These are phyloP conservation scores for Phaeomoniella chlamydospora DNA, from an alignment of 2,329 filamentous ascomycete genomes.

Conservation along the genomic window DNA sequence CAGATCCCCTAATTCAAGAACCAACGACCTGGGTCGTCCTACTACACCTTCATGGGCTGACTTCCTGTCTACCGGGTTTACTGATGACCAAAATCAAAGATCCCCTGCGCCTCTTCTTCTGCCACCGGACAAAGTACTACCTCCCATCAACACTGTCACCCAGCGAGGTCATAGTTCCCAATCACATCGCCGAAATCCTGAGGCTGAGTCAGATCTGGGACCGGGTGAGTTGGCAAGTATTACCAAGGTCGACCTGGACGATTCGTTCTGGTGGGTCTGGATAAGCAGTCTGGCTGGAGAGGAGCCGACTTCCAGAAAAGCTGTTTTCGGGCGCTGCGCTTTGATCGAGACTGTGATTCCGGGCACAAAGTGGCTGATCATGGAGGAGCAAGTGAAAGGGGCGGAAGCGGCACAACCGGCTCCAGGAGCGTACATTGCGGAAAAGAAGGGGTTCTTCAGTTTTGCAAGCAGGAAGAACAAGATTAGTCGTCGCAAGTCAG, in stretches of 20 bases:
- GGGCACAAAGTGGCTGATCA: conserved; percentile 75
- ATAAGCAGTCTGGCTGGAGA: conserved; percentile 90
- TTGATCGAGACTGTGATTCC: conserved; percentile 77
- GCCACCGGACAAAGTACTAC: conserved; percentile 83
- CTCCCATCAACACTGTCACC: conserved; percentile 59
- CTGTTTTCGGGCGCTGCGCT: conserved; percentile 85
- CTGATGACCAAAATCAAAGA: conserved; percentile 56
- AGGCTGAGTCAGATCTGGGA: conserved; percentile 55
- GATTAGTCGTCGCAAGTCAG: conserved; percentile 55
- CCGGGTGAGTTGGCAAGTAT: conserved; percentile 94
- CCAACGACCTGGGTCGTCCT: conserved; percentile 55
- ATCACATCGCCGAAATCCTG: conserved; percentile 61
- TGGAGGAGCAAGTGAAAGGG: conserved; percentile 93
- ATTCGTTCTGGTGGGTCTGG: conserved; percentile 99
- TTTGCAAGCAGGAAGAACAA: conserved; percentile 59
- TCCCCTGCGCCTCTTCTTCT: conserved; percentile 55
- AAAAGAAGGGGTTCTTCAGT: conserved; percentile 92
- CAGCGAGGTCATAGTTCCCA: conserved; percentile 69
- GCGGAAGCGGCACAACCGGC: conserved; percentile 65
- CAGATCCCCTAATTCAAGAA: neutral
- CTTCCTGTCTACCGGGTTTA: conserved; percentile 86
- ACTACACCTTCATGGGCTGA: conserved; percentile 98
- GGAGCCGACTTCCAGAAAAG: conserved; percentile 72
- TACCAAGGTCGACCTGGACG: conserved; percentile 69
- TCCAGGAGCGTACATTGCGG: conserved; percentile 76